phyloP scores from a whole-genome alignment of 139 green algal species.

The Chlorokybus atmophyticus region DNA sequence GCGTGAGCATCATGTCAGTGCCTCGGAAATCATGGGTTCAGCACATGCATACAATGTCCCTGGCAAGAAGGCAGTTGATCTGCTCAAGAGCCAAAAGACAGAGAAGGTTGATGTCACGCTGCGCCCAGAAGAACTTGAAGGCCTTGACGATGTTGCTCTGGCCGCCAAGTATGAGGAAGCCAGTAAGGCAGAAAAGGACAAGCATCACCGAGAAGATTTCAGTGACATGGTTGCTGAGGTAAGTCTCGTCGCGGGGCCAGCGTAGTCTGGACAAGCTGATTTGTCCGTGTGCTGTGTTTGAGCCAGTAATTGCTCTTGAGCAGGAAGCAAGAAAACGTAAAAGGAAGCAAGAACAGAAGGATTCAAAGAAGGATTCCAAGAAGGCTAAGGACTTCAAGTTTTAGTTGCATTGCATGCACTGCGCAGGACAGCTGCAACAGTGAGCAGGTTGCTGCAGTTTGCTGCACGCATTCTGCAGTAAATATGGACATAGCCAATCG shows the following conservation, averaged over 20 bases:
- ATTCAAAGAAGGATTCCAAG: slow-evolving; percentile 22
- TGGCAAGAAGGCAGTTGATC: slow-evolving; percentile 1
- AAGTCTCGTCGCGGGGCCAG: slow-evolving; percentile 2
- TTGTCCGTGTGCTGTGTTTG: background rate
- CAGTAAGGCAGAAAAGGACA: slow-evolving; percentile 15
- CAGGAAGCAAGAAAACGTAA: slow-evolving; percentile 28
- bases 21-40: slow-evolving; percentile 34
- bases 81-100: slow-evolving; percentile 10
- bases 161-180: slow-evolving; percentile 22
- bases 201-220: slow-evolving; percentile 62
- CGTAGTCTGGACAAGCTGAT: background rate
- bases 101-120: slow-evolving; percentile 75
- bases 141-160: slow-evolving; percentile 53
- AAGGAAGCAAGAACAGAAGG: slow-evolving; percentile 19
- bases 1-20: slow-evolving; percentile 49
- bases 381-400: slow-evolving; percentile 35
- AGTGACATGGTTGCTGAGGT: slow-evolving; percentile 77
- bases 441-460: too few species aligned
- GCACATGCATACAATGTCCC: slow-evolving; percentile 90
- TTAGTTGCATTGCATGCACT: too few species aligned
- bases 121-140: slow-evolving; percentile 81
- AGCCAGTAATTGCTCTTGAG: slow-evolving; percentile 13
- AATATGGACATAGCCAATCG: too few species aligned
- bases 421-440: too few species aligned
- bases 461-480: too few species aligned